Base-by-base conservation (phyloP, 495 filamentous ascomycete genomes). In the Xylaria scruposa region DNA sequence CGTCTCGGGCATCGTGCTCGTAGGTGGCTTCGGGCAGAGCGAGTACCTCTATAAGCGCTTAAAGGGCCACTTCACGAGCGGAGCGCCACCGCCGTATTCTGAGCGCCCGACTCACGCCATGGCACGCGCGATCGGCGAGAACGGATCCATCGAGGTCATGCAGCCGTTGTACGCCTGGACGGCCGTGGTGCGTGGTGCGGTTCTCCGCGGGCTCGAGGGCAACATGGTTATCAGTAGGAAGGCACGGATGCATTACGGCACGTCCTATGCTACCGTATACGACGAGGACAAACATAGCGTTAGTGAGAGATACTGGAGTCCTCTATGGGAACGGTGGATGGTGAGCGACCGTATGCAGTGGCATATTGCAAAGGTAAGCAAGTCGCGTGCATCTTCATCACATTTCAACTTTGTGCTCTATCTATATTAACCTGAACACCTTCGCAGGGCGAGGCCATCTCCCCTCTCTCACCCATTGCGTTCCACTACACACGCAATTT, bases 401-500 rank as follows among this genome's bases (percentile, higher is more conserved):
- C 21, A 62, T 5, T 36, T 29, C 15, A 5, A 0, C n/a, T 13
- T 38, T 19, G 44, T 38, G n/a, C 68, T 44, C 53, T 66, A n/a
- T 44, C 47, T 46, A 26, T 13, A 26, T n/a, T 70, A 70, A 44
- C 42, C 61, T 3, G 3, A n/a, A 31, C 47, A 10, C 17, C 17
- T 13, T 21, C 12, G 60, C 75, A 92, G 87, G 91, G 90, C 68
- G 89, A 91, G 72, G 85, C 91, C 17, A 85, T 93, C 29, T 92
- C 90, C n/a, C 88, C 91, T 40, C 79, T 88, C 7, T 84, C 83
- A 5, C 90, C 91, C 40, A 88, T 92, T 67, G 89, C 89, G 19
- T 93, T 93, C 81, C 91, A 93, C 81, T 93, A 93, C 81, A 93
- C 91, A 29, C 90, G 91, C 64, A 93, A 93, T 80, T 93, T 93